phyloP scores from a whole-genome alignment of 2,329 filamentous ascomycete species.

The Neofusicoccum laricinum region DNA sequence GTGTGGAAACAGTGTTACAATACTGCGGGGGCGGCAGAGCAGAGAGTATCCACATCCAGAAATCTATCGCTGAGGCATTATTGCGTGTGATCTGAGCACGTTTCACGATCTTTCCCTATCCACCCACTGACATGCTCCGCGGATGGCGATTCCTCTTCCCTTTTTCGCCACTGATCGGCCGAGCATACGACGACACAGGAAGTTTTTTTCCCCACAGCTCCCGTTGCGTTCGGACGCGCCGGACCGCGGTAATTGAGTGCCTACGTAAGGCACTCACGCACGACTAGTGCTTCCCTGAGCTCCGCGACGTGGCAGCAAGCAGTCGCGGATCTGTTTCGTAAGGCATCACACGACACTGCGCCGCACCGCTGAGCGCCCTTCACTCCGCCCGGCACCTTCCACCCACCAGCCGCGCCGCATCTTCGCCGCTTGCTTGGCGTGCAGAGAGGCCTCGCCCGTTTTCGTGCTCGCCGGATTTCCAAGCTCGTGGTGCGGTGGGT shows the following conservation, averaged over 20 bases:
- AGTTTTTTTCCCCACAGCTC: background rate
- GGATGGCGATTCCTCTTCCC: background rate
- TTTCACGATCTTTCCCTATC: background rate
- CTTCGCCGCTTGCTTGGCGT: too few species aligned
- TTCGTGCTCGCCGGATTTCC: too few species aligned
- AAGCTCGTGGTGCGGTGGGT: too few species aligned
- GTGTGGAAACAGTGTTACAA: background rate
- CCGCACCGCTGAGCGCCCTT: too few species aligned
- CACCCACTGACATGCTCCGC: background rate
- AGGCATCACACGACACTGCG: background rate
- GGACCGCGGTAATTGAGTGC: background rate
- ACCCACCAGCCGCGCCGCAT: background rate
- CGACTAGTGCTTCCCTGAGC: background rate
- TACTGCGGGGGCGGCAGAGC: background rate
- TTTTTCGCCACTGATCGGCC: background rate
- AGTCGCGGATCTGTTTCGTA: background rate
- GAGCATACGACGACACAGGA: background rate
- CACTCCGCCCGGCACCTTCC: background rate
- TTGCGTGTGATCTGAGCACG: slow-evolving; percentile 2
- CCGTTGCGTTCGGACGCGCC: background rate
- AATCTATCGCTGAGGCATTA: background rate
- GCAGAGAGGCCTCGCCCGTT: too few species aligned
- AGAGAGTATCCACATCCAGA: background rate
- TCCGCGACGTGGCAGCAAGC: background rate
- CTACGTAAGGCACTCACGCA: background rate